Percentiles rank a stretch among this genome's conserved stretches.
Conservation (phyloP, 2,329 filamentous ascomycete genomes). For the Paraphoma sp. region DNA sequence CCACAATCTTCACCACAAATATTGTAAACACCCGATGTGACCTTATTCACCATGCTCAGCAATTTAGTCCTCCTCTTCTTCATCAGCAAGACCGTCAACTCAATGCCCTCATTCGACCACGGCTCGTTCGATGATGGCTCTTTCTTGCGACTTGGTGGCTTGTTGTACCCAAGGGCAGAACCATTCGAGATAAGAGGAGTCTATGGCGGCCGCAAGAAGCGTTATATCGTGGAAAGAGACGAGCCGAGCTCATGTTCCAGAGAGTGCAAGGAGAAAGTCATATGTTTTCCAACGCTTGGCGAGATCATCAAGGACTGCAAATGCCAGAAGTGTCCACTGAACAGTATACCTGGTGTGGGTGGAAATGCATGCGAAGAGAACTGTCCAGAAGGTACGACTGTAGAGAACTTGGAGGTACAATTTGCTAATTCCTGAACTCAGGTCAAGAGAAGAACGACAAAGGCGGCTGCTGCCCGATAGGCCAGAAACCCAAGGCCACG, state of each 20-base stretch:
- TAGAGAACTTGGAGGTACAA: background rate
- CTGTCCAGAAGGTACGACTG: slow-evolving; percentile 5
- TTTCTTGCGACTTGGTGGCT: slow-evolving; percentile 3
- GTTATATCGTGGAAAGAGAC: slow-evolving; percentile 9
- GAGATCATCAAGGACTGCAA: slow-evolving; percentile 9
- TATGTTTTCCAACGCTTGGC: slow-evolving; percentile 3
- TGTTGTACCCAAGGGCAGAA: background rate
- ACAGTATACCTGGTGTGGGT: background rate
- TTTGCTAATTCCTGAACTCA: background rate
- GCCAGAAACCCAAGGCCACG: slow-evolving; percentile 17
- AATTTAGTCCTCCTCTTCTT: background rate
- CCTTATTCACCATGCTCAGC: background rate
- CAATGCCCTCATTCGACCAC: slow-evolving; percentile 9
- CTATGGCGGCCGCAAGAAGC: slow-evolving; percentile 8
- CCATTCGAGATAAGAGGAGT: slow-evolving; percentile 7
- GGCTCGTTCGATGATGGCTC: slow-evolving; percentile 6
- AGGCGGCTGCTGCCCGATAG: slow-evolving; percentile 22
- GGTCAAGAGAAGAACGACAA: slow-evolving; percentile 7
- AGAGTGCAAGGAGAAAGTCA: slow-evolving; percentile 5
- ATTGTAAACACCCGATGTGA: background rate
- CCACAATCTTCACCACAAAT: background rate
- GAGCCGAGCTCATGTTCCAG: background rate
- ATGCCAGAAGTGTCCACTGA: slow-evolving; percentile 8
- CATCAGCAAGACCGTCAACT: background rate
- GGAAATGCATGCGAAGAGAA: slow-evolving; percentile 3